Percentiles rank a stretch among this genome's conserved stretches.
These are phyloP conservation scores for Irpex rosettiformis DNA, from an alignment of 1,284 basidiomycete genomes.

Conservation along the genomic window DNA sequence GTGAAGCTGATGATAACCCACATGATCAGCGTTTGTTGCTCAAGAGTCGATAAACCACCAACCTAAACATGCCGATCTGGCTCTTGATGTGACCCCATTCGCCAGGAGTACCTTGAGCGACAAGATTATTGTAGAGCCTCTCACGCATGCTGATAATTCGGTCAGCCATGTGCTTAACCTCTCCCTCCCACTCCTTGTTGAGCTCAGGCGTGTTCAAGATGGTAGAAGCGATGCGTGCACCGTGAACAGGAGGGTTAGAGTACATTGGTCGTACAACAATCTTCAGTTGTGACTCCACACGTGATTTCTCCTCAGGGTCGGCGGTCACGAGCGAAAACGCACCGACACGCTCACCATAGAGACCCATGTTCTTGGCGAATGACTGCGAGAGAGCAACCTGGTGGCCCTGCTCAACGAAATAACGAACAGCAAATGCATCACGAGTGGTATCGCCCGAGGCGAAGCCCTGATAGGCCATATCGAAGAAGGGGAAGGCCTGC, in stretches of 20 bases:
- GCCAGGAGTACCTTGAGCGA: slow-evolving; percentile 86
- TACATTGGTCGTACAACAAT: slow-evolving; percentile 97
- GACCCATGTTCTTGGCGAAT: slow-evolving; percentile 99
- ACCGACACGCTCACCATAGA: slow-evolving; percentile 96
- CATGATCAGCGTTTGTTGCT: not conserved
- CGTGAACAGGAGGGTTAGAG: slow-evolving; percentile 97
- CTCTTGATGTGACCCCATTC: slow-evolving; percentile 96
- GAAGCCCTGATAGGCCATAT: slow-evolving; percentile 98
- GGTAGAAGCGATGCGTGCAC: slow-evolving; percentile 86
- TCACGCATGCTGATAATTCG: slow-evolving; percentile 96
- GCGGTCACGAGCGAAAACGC: slow-evolving; percentile 85
- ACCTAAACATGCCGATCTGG: slow-evolving; percentile 96
- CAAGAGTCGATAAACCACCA: slow-evolving; percentile 17
- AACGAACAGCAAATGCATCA: slow-evolving; percentile 93
- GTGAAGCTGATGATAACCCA: slow-evolving; percentile 63
- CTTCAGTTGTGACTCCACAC: slow-evolving; percentile 92
- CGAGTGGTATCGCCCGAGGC: slow-evolving; percentile 86
- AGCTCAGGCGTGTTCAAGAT: slow-evolving; percentile 79
- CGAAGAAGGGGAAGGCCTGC: slow-evolving; percentile 90
- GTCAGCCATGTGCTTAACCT: slow-evolving; percentile 95
- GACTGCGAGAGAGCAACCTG: slow-evolving; percentile 87
- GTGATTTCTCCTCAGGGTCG: slow-evolving; percentile 80
- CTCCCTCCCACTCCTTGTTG: slow-evolving; percentile 85
- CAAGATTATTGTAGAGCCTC: slow-evolving; percentile 77
- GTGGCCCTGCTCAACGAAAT: slow-evolving; percentile 90